Conservation (phyloP, 2,329 filamentous ascomycete species). For the Cryphonectria naterciae region DNA sequence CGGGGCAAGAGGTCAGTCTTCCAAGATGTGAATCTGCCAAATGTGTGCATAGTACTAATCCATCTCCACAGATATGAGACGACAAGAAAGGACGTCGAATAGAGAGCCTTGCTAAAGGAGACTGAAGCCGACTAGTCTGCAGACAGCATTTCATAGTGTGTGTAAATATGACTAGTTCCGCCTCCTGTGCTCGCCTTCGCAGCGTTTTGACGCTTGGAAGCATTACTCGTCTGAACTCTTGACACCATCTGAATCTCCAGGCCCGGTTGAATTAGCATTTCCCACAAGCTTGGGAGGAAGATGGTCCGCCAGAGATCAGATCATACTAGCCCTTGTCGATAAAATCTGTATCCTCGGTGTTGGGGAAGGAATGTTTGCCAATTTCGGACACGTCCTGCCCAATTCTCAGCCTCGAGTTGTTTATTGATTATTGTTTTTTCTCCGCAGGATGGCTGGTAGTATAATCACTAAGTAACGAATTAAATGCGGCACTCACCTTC, state of each 20-base stretch:
- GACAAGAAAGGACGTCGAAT: slow-evolving; percentile 53
- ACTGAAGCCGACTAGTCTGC: background rate
- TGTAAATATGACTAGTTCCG: background rate
- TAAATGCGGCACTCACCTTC: background rate
- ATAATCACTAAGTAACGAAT: too few relatives aligned
- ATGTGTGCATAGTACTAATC: slow-evolving; percentile 38
- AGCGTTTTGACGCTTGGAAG: too few relatives aligned
- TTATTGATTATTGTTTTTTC: too few relatives aligned
- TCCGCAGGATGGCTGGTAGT: background rate
- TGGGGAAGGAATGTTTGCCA: slow-evolving; percentile 3
- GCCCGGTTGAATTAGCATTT: background rate
- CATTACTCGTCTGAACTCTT: background rate
- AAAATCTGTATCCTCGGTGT: background rate
- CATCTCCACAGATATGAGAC: slow-evolving; percentile 61
- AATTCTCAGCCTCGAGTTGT: background rate
- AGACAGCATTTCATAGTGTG: background rate
- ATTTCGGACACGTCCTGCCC: slow-evolving; percentile 12
- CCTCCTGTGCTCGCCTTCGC: background rate
- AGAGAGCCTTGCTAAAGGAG: background rate
- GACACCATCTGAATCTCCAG: background rate
- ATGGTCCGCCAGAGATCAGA: background rate
- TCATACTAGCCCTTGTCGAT: slow-evolving; percentile 3
- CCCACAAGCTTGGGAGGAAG: slow-evolving; percentile 1
- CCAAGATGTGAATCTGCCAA: background rate
- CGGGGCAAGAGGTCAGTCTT: slow-evolving; percentile 84